Conservation (phyloP, 352 stramenopile genomes). For the Globisporangium recalcitrans region DNA sequence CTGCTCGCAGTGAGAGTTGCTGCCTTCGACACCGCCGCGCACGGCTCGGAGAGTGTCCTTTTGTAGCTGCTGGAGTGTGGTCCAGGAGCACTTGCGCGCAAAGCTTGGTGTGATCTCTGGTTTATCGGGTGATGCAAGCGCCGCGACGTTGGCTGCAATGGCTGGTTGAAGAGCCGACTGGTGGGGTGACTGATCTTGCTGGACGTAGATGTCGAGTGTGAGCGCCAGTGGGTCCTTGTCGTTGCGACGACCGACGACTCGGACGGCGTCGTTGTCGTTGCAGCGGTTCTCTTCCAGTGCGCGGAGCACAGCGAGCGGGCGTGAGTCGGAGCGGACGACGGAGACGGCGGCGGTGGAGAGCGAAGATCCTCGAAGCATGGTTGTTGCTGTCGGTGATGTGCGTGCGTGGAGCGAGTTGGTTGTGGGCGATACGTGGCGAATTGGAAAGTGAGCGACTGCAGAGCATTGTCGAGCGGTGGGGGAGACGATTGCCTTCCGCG, state of each 20-base stretch:
- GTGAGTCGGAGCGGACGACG: neutral
- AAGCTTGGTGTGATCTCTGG: neutral
- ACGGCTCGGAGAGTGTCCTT: neutral
- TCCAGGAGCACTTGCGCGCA: neutral
- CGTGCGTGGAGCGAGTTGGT: too few relatives aligned
- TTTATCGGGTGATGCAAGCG: neutral
- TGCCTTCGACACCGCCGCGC: neutral
- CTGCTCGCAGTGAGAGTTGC: neutral
- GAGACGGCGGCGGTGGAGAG: neutral
- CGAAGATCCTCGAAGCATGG: slow-evolving; percentile 9
- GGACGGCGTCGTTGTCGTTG: neutral
- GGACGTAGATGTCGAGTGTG: slow-evolving; percentile 6
- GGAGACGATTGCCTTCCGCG: too few relatives aligned
- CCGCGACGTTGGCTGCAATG: neutral
- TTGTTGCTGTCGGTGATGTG: too few relatives aligned
- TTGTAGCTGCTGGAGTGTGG: neutral
- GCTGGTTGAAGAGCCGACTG: neutral
- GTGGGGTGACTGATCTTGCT: neutral
- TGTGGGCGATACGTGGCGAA: too few relatives aligned
- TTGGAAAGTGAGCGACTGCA: too few relatives aligned
- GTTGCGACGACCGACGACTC: neutral
- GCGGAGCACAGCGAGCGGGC: neutral
- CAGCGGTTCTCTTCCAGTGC: neutral
- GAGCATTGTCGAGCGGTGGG: too few relatives aligned
- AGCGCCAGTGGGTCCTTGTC: neutral